A percentile compares a stretch with the other conserved stretches of the same genome.
These are phyloP conservation scores for Aegilops tauschii DNA, from an alignment of 176 grass and related monocot genomes.

Conservation along the genomic window DNA sequence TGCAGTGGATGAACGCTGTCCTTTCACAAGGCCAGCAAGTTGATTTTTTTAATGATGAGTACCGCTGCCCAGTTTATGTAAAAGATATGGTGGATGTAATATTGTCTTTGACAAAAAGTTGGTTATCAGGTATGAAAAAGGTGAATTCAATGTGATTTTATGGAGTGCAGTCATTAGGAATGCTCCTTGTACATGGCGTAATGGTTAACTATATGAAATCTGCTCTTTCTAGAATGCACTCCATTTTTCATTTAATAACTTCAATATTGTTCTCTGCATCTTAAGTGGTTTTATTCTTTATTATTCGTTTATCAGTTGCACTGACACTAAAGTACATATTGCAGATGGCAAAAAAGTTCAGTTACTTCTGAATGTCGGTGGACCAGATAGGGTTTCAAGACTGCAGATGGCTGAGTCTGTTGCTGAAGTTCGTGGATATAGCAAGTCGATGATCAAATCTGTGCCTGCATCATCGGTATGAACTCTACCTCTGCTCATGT, in stretches of 20 bases:
- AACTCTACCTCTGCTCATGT: neutral
- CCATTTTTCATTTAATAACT: neutral
- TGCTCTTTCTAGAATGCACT: neutral
- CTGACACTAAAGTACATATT: conserved; percentile 19
- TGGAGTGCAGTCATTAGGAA: neutral
- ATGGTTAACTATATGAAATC: neutral
- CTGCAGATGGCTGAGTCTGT: conserved; percentile 91
- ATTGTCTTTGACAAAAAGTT: conserved; percentile 51
- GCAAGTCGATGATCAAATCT: conserved; percentile 58
- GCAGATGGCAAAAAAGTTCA: conserved; percentile 61
- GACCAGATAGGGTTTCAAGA: conserved; percentile 85
- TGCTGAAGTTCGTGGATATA: conserved; percentile 71
- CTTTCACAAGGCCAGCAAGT: conserved; percentile 82
- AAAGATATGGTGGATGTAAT: conserved; percentile 83
- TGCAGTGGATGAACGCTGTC: conserved; percentile 91
- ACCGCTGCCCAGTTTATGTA: conserved; percentile 82
- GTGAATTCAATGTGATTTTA: conserved; percentile 2
- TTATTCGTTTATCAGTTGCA: neutral
- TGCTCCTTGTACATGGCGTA: neutral
- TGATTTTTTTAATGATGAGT: conserved; percentile 83
- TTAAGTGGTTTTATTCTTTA: neutral
- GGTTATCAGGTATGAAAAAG: conserved; percentile 62
- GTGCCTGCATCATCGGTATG: conserved; percentile 78
- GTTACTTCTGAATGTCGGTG: conserved; percentile 71
- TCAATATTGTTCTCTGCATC: neutral